phyloP scores from a whole-genome alignment of 2,329 filamentous ascomycete genomes.

The Hypoxylon sp. region DNA sequence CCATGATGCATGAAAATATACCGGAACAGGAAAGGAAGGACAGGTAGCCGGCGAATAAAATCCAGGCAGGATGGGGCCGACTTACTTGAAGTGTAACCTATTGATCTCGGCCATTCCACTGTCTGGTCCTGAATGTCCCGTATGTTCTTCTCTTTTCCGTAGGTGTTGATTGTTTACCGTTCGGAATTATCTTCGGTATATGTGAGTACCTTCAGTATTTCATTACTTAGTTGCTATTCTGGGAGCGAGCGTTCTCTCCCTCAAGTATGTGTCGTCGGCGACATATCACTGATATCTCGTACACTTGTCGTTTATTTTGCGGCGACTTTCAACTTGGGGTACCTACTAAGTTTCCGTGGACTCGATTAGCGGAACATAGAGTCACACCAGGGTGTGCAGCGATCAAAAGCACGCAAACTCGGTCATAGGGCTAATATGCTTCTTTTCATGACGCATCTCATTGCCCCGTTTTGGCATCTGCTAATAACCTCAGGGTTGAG shows the following conservation, averaged over 20 bases:
- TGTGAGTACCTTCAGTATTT: not conserved
- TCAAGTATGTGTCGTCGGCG: slow-evolving; percentile 21
- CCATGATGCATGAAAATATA: slow-evolving; percentile 20
- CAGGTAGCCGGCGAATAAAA: slow-evolving; percentile 18
- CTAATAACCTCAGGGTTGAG: slow-evolving; percentile 1
- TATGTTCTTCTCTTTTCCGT: not conserved
- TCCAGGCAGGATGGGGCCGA: slow-evolving; percentile 19
- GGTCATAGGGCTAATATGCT: not conserved
- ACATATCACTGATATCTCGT: slow-evolving; percentile 38
- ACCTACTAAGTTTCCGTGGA: slow-evolving; percentile 1
- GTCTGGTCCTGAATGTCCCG: not conserved
- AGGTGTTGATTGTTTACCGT: not conserved
- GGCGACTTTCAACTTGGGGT: slow-evolving; percentile 25
- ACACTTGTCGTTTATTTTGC: slow-evolving; percentile 33
- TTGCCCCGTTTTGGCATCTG: slow-evolving; percentile 2
- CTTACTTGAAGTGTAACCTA: slow-evolving; percentile 60
- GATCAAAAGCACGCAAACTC: not conserved
- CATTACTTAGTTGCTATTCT: not conserved
- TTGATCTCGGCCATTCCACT: slow-evolving; percentile 55
- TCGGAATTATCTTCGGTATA: no score
- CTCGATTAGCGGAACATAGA: slow-evolving; percentile 18
- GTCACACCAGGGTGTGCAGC: slow-evolving; percentile 23
- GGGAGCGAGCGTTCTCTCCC: not conserved
- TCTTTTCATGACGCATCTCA: not conserved
- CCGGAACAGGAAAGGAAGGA: slow-evolving; percentile 29